Evolutionary conservation across 768 basidiomycete species (phyloP), one percentile per base, ranked within the genome.

Genomic region (Tylopilus sp.): DNA sequence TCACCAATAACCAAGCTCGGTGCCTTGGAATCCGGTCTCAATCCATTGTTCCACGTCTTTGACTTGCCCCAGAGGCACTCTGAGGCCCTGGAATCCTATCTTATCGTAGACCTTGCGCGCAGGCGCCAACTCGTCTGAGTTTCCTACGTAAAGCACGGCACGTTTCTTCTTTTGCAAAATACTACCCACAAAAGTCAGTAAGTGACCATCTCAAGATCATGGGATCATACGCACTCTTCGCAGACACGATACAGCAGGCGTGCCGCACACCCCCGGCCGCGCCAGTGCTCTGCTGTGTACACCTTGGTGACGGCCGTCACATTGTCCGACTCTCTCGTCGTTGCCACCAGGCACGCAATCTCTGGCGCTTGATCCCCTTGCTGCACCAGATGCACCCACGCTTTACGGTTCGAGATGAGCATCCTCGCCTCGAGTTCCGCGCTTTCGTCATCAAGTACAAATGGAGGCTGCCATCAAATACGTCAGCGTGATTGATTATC

Each of bases 221-320:
- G 40, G 12, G 38, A 28, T 7, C 42, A 11, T 18, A 76, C 79
- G 53, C 60, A 85, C 79, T 79, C 63, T 50, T 74, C 66, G 55
- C 79, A 81, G 21, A 88, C 84, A 7, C 71, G 69, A 3, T 81
- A 73, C 0, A 85, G 75, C 13, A 91, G 77, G 4, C 78, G 73
- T 57, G 79, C 79, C 0, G 88, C 88, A 57, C 77, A 85, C 1
- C 82, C 79, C 0, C 64, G 69, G 1, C 75, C 65, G 28, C 84
- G 71, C 75, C 79, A 84, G 1, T 57, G 35, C 0, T 77, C 73
- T 40, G 76, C 68, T 0, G 88, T 89, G 61, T 73, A 85, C 0
- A 90, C 88, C 65, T 91, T 91, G 42, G 84, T 85, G 40, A 91
- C 81, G 0, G 84, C 79, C 3, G 80, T 79, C 21, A 85, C 75